phyloP scores from a whole-genome alignment of 768 basidiomycete species.

The Tricholoma sp. region DNA sequence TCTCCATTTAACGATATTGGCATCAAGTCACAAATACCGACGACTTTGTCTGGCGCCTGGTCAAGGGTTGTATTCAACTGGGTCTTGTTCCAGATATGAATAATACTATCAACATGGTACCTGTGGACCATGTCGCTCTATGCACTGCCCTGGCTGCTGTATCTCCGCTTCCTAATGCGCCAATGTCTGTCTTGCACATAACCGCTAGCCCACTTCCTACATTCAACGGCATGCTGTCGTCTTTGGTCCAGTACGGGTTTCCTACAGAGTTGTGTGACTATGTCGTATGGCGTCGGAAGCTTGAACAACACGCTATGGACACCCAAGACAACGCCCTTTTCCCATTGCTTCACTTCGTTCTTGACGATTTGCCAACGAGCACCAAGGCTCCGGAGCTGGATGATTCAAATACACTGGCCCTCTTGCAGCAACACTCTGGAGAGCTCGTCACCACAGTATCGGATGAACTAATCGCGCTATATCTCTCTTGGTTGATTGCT shows the following conservation, averaged over 20 bases:
- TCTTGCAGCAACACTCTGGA: constrained; percentile 44
- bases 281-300: constrained; percentile 81
- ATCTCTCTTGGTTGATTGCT: constrained; percentile 87
- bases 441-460: constrained; percentile 57
- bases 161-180: constrained; percentile 42
- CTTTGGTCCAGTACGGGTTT: constrained; percentile 78
- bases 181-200: constrained; percentile 70
- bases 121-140: constrained; percentile 92
- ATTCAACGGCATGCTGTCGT: constrained; percentile 80
- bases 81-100: constrained; percentile 96
- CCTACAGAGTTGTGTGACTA: constrained; percentile 77
- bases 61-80: constrained; percentile 98
- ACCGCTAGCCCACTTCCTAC: constrained; percentile 83
- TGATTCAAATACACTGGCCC: constrained; percentile 71
- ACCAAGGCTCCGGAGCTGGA: constrained; percentile 92
- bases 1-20: constrained; percentile 6
- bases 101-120: constrained; percentile 97
- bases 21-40: constrained; percentile 91
- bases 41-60: constrained; percentile 97
- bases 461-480: constrained; percentile 73
- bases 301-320: constrained; percentile 94
- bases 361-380: constrained; percentile 95
- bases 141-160: constrained; percentile 73
- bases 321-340: constrained; percentile 95
- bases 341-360: constrained; percentile 93